These are phyloP conservation scores for Brettanomyces custersianus DNA, from an alignment of 805 yeast genomes.

Conservation along the genomic window DNA sequence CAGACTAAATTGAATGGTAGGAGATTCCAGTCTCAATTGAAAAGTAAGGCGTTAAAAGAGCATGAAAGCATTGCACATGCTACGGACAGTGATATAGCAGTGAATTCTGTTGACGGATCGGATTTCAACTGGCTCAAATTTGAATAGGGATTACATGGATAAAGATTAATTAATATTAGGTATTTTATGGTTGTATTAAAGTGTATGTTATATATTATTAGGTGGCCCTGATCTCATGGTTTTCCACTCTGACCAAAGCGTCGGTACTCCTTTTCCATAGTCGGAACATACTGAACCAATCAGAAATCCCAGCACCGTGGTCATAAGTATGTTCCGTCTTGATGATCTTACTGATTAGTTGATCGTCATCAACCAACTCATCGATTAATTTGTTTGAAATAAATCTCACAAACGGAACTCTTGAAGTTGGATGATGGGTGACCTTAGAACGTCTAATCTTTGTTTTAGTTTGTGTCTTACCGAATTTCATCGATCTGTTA, in stretches of 20 bases:
- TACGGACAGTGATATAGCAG: too few species aligned
- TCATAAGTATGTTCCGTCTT: background rate
- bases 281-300: conserved; percentile 1
- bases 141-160: conserved; percentile 12
- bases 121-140: conserved; percentile 32
- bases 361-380: conserved; percentile 15
- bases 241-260: background rate
- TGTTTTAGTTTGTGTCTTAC: conserved; percentile 18
- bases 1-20: background rate
- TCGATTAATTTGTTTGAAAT: conserved; percentile 15
- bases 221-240: background rate
- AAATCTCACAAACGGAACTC: conserved; percentile 16
- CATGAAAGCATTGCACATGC: background rate
- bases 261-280: conserved; percentile 2
- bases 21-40: background rate
- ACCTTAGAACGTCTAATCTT: conserved; percentile 24
- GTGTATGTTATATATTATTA: background rate
- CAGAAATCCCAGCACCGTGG: background rate
- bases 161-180: conserved; percentile 3
- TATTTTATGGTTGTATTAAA: background rate
- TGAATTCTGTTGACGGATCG: too few species aligned
- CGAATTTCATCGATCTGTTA: conserved; percentile 10
- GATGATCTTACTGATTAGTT: conserved; percentile 4
- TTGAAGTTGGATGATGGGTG: conserved; percentile 22
- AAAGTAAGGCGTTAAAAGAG: too few species aligned